Evolutionary conservation across 2,329 filamentous ascomycete genomes (phyloP), one percentile per base, ranked within the genome.

Genomic region (Pestalotiopsis sp.): DNA sequence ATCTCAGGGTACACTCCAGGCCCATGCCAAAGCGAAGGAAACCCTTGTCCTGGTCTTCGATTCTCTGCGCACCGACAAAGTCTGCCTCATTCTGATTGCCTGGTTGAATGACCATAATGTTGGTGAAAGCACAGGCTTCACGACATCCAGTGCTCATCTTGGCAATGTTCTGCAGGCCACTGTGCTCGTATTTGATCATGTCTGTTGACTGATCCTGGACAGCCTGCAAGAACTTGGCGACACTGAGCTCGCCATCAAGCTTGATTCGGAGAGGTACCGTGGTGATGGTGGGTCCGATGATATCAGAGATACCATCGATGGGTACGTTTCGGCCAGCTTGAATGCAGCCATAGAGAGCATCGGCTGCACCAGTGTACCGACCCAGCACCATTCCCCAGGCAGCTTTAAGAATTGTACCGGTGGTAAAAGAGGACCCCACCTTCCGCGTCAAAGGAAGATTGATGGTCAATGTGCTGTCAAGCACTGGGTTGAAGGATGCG

Each of bases 281-380:
- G 11, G 66, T 68, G 41, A 68, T 68, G 17, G 66, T 64, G 14
- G 66, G 66, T 27, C 66, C 66, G 14, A 57, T 41, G n/a, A 68
- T 68, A 36, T 56, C 27, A 57, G 45, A 61, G 59, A 68, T 68
- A 14, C 66, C 66, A 41, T 61, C 38, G 17, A 68, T 41, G 12
- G 66, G 59, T 6, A 63, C 66, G 14, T 59, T 63, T 36, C 66
- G 66, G 58, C 66, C 59, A 36, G 61, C 52, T 25, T 62, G 52
- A 45, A 61, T 68, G n/a, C 61, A 41, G 25, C 59, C 66, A 25
- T 49, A 64, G 6, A 45, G 4, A 36, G 61, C 41, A 64, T 64
- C 61, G 61, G 12, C 61, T 20, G 38, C 20, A 13, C 41, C 61
- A 23, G 61, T 64, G 61, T 64, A 64, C 4, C 61, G 38, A 14